Conservation (phyloP, 148 eudicot species). For the Oxyria digyna region DNA sequence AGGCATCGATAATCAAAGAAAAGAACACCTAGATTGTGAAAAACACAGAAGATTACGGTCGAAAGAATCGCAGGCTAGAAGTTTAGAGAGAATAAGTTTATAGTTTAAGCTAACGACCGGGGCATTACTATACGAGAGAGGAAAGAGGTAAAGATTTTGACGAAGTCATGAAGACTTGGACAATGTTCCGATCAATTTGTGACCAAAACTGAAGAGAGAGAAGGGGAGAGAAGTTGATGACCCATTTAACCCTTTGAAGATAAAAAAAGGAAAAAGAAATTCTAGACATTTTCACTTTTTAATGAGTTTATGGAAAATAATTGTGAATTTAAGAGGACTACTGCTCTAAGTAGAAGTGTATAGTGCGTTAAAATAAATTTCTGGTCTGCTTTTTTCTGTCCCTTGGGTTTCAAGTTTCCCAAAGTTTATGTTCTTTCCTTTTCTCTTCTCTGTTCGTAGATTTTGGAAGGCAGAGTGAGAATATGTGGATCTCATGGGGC, state of each 20-base stretch:
- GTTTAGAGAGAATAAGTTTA: not conserved
- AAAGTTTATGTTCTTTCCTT: constrained; percentile 3
- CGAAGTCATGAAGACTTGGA: constrained; percentile 6
- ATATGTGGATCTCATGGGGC: not conserved
- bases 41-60: not conserved
- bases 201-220: constrained; percentile 9
- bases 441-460: not conserved
- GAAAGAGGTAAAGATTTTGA: constrained; percentile 1
- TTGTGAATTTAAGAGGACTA: too few species aligned
- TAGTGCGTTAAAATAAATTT: not conserved
- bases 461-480: not conserved
- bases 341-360: too few species aligned
- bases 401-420: not conserved
- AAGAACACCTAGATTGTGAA: not conserved
- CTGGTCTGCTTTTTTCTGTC: not conserved
- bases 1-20: constrained; percentile 12
- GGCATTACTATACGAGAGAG: not conserved
- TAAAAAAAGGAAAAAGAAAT: not conserved
- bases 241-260: not conserved
- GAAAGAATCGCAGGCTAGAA: not conserved
- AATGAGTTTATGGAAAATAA: too few species aligned
- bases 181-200: constrained; percentile 16
- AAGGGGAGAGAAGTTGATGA: not conserved
- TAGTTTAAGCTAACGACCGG: not conserved
- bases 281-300: too few species aligned